These are phyloP conservation scores for Arachis monticola DNA, from an alignment of 331 rosid genomes.

Conservation along the genomic window DNA sequence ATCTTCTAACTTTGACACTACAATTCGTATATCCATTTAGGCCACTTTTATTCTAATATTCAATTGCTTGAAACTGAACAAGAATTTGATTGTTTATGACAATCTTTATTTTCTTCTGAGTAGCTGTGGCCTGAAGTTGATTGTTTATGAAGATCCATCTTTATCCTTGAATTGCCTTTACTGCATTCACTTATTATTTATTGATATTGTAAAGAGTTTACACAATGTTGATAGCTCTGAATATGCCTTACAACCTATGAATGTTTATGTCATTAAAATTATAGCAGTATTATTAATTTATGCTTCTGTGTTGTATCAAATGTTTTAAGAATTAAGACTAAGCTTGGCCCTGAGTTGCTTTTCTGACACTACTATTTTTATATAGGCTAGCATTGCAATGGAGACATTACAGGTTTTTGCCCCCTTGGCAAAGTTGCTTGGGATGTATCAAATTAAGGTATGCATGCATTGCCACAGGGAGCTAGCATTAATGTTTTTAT, in stretches of 20 bases:
- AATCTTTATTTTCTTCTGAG: conserved; percentile 5
- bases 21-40: conserved; percentile 4
- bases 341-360: conserved; percentile 28
- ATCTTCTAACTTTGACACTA: conserved; percentile 17
- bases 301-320: conserved; percentile 22
- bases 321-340: conserved; percentile 3
- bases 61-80: conserved; percentile 24
- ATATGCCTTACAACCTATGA: not conserved
- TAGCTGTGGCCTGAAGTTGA: not conserved
- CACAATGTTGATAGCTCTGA: conserved; percentile 20
- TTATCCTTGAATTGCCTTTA: conserved; percentile 19
- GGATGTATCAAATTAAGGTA: conserved; percentile 99
- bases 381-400: conserved; percentile 88
- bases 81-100: conserved; percentile 28
- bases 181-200: conserved; percentile 25
- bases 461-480: conserved; percentile 1
- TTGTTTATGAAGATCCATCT: conserved; percentile 14
- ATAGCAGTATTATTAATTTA: conserved; percentile 14
- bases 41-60: conserved; percentile 25
- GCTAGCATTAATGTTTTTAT: conserved; percentile 34
- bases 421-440: conserved; percentile 99
- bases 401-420: conserved; percentile 99
- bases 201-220: not conserved
- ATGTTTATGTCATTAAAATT: conserved; percentile 12
- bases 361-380: conserved; percentile 45